Base-by-base conservation (phyloP, 257 asterid genomes). In the Eustoma russellianum region DNA sequence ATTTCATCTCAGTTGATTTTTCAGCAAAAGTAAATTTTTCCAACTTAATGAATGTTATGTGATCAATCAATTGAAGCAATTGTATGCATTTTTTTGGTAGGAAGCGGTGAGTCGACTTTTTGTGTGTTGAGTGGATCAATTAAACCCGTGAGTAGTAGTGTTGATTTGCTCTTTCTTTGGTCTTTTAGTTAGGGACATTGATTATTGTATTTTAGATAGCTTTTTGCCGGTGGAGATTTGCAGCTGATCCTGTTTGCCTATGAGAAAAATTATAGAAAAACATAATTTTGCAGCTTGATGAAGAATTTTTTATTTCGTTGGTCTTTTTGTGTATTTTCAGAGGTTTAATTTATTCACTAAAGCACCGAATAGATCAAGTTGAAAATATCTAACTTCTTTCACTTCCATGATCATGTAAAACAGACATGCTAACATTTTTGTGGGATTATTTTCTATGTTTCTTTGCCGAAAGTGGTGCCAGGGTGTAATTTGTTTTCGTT, bases 71-170 rank as follows among this genome's bases (percentile, higher is more conserved):
- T 38, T 38, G 43, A 38, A 7, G 43, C 10, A 5, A 7, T 38
- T 38, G 43, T 38, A 24, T 38, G 7, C 2, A 38, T 38, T 38
- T 11, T n/a, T 4, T 38, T 38, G 43, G 43, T 38, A 38, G 12
- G 9, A 30, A 17, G 38, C 46, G 52, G 17, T 65, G 44, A 43
- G 44, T 44, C 59, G 43, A 34, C 64, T 44, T 40, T 17, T 46
- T 65, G 7, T 46, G 33, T 9, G 47, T 2, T 57, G 19, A 52
- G 35, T 19, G 45, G 7, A 46, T 43, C 18, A 38, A n/a, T n/a
- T n/a, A n/a, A n/a, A n/a, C n/a, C n/a, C n/a, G n/a, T n/a, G 40
- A 12, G 49, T 43, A 24, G 15, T 33, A 2, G 18, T 64, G 50
- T 57, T 30, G 6, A 24, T 6, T 9, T 17, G 17, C 18, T 33